Conservation (phyloP, 176 grass and related monocot genomes). For the Bolboschoenus planiculmis region DNA sequence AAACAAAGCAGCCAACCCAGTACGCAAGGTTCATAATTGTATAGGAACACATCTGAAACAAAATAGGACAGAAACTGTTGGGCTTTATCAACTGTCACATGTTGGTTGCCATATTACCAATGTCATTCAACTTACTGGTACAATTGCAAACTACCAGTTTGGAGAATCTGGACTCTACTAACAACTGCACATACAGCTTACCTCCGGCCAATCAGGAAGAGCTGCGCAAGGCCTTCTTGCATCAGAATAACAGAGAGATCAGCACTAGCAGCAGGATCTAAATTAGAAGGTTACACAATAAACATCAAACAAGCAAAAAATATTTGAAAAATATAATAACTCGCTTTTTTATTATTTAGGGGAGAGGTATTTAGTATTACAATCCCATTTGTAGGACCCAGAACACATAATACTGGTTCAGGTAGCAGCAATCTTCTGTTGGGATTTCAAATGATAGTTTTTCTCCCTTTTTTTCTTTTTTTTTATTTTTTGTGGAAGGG, state of each 20-base stretch:
- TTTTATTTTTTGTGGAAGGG: neutral
- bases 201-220: constrained; percentile 89
- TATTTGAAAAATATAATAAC: neutral
- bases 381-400: neutral
- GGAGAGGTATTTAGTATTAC: neutral
- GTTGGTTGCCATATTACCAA: neutral
- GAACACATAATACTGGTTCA: neutral
- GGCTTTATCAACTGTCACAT: neutral
- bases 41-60: neutral
- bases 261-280: constrained; percentile 95
- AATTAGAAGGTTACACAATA: neutral
- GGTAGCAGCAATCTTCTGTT: neutral
- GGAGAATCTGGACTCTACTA: neutral
- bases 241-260: constrained; percentile 96
- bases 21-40: neutral
- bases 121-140: neutral
- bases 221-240: constrained; percentile 95
- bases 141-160: neutral
- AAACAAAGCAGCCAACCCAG: neutral
- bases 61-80: neutral
- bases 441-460: neutral
- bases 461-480: neutral
- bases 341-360: neutral
- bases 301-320: constrained; percentile 17
- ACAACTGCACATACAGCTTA: constrained; percentile 19